phyloP scores from a whole-genome alignment of 2,329 filamentous ascomycete species.

The Didymella sp. region DNA sequence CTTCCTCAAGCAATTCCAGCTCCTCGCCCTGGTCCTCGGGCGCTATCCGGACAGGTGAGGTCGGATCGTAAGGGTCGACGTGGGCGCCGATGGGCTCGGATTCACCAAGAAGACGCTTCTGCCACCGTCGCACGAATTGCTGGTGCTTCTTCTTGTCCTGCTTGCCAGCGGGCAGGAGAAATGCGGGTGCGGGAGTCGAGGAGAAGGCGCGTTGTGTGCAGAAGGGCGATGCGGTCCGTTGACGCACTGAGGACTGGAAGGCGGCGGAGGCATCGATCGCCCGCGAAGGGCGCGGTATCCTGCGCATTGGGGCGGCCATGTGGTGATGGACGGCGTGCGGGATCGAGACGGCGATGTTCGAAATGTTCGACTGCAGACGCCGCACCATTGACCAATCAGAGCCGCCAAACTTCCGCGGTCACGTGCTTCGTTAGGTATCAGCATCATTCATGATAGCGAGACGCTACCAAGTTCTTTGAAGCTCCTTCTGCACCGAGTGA shows the following conservation, averaged over 20 bases:
- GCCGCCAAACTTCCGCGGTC: constrained; percentile 7
- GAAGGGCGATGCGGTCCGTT: constrained; percentile 23
- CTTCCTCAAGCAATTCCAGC: constrained; percentile 42
- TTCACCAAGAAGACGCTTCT: constrained; percentile 46
- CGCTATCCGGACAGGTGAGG: constrained; percentile 46
- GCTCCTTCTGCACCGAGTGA: too few species aligned
- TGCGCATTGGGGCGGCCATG: constrained; percentile 45
- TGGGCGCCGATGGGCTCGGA: constrained; percentile 48
- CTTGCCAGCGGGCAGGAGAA: constrained; percentile 36
- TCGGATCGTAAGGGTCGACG: constrained; percentile 48
- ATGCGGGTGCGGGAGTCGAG: constrained; percentile 33
- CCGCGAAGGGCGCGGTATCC: constrained; percentile 47
- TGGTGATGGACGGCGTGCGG: constrained; percentile 24
- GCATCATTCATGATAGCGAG: too few species aligned
- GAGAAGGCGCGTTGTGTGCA: constrained; percentile 39
- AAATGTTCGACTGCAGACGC: constrained; percentile 29
- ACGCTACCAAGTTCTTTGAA: too few species aligned
- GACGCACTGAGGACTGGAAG: constrained; percentile 25
- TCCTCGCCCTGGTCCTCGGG: constrained; percentile 48
- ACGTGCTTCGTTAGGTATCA: neutral
- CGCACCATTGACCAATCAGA: constrained; percentile 33
- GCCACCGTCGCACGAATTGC: constrained; percentile 45
- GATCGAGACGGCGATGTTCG: constrained; percentile 16
- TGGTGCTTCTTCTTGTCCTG: constrained; percentile 48
- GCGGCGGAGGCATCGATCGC: constrained; percentile 37